Conservation (phyloP, 2,329 filamentous ascomycete genomes). For the Ascocoryne sarcoides region DNA sequence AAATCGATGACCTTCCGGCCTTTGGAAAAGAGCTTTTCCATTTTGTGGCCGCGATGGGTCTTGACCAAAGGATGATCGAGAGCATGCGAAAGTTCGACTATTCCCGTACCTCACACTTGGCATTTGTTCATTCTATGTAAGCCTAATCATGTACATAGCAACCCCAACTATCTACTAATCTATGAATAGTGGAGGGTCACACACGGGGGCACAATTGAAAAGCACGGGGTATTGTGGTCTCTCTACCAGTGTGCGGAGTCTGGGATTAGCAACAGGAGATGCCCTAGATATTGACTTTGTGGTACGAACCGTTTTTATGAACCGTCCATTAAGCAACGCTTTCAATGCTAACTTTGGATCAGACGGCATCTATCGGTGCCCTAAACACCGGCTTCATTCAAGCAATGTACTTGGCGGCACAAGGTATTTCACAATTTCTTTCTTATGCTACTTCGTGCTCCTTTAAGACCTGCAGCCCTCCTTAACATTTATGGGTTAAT, state of each 20-base stretch:
- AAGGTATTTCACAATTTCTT: slow-evolving; percentile 32
- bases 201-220: slow-evolving; percentile 39
- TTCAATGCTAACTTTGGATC: slow-evolving; percentile 9
- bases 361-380: slow-evolving; percentile 75
- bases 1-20: slow-evolving; percentile 29
- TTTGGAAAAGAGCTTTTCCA: slow-evolving; percentile 65
- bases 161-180: background rate
- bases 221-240: slow-evolving; percentile 67
- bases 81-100: slow-evolving; percentile 80
- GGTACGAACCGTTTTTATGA: slow-evolving; percentile 34
- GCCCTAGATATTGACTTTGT: slow-evolving; percentile 65
- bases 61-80: slow-evolving; percentile 54
- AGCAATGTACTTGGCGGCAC: slow-evolving; percentile 48
- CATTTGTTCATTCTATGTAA: slow-evolving; percentile 80
- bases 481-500: too few relatives aligned
- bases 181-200: slow-evolving; percentile 43
- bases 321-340: background rate
- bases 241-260: slow-evolving; percentile 51
- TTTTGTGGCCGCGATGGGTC: slow-evolving; percentile 59
- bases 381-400: slow-evolving; percentile 60
- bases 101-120: slow-evolving; percentile 57
- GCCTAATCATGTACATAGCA: slow-evolving; percentile 25
- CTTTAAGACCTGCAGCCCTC: too few relatives aligned
- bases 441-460: background rate
- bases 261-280: slow-evolving; percentile 49